A percentile compares a stretch with the other conserved stretches of the same genome.
These are phyloP conservation scores for Geotrichum carabidarum DNA, from an alignment of 1,139 yeast species.

Conservation along the genomic window DNA sequence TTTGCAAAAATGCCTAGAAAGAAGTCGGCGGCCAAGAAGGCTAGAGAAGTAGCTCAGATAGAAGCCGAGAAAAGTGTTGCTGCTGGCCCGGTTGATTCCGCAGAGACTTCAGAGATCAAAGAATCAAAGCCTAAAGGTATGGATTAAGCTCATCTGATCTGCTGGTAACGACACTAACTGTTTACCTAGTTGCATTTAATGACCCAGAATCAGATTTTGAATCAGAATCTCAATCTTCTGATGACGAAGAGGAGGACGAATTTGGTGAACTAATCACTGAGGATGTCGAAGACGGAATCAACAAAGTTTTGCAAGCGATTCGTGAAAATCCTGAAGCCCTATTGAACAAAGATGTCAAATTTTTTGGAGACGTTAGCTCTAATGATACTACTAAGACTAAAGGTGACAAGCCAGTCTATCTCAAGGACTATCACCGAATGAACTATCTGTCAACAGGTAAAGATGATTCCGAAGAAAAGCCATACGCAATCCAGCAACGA, in stretches of 20 bases:
- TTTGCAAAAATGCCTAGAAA: conserved; percentile 68
- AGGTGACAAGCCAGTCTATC: conserved; percentile 62
- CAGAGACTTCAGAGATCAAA: conserved; percentile 5
- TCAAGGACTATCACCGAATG: conserved; percentile 90
- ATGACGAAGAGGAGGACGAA: conserved; percentile 84
- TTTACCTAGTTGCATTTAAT: background rate
- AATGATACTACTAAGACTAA: conserved; percentile 25
- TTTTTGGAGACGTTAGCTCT: conserved; percentile 57
- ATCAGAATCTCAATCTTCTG: conserved; percentile 34
- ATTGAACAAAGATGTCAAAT: conserved; percentile 60
- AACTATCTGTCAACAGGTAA: conserved; percentile 55
- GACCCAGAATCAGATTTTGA: conserved; percentile 30
- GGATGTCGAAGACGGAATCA: conserved; percentile 76
- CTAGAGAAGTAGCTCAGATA: conserved; percentile 46
- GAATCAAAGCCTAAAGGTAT: conserved; percentile 14
- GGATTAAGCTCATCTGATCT: background rate
- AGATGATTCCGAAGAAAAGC: conserved; percentile 52
- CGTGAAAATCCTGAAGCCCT: conserved; percentile 53
- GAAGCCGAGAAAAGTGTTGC: conserved; percentile 14
- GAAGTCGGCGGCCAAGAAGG: conserved; percentile 80
- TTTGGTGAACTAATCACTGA: conserved; percentile 82
- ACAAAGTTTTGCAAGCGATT: conserved; percentile 65
- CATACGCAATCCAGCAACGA: conserved; percentile 65
- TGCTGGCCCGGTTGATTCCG: conserved; percentile 3
- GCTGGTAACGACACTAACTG: background rate